These are phyloP conservation scores for Astragalus membranaceus DNA, from an alignment of 306 rosid species.

Conservation along the genomic window DNA sequence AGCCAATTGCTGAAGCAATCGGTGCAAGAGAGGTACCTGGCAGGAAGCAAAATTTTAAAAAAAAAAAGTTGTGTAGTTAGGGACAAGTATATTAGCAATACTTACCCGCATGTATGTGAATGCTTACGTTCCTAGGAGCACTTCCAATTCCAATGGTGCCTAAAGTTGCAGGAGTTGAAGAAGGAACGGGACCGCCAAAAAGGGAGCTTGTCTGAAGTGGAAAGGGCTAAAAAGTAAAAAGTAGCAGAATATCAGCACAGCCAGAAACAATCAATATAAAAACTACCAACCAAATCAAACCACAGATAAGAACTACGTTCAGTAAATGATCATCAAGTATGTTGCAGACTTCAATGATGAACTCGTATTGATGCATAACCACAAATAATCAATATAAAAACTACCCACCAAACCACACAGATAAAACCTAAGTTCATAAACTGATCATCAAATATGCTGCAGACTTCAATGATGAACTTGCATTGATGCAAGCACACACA, in stretches of 20 bases:
- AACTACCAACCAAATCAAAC: background rate
- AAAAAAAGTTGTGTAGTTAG: background rate
- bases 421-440: background rate
- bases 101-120: slow-evolving; percentile 97
- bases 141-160: slow-evolving; percentile 78
- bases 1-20: slow-evolving; percentile 59
- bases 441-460: background rate
- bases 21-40: slow-evolving; percentile 51
- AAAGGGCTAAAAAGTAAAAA: slow-evolving; percentile 84
- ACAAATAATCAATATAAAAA: slow-evolving; percentile 6
- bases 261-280: slow-evolving; percentile 9
- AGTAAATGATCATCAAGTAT: background rate
- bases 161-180: slow-evolving; percentile 50
- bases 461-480: slow-evolving; percentile 1
- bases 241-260: slow-evolving; percentile 7
- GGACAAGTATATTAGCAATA: background rate
- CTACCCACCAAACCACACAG: background rate
- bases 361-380: background rate
- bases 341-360: background rate
- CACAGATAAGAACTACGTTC: background rate
- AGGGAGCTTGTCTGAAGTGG: slow-evolving; percentile 83
- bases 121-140: slow-evolving; percentile 85
- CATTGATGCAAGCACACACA: background rate
- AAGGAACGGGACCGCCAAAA: slow-evolving; percentile 59
- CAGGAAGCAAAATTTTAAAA: slow-evolving; percentile 19